These are phyloP conservation scores for Epithele typhae DNA, from an alignment of 768 basidiomycete genomes.

Conservation along the genomic window DNA sequence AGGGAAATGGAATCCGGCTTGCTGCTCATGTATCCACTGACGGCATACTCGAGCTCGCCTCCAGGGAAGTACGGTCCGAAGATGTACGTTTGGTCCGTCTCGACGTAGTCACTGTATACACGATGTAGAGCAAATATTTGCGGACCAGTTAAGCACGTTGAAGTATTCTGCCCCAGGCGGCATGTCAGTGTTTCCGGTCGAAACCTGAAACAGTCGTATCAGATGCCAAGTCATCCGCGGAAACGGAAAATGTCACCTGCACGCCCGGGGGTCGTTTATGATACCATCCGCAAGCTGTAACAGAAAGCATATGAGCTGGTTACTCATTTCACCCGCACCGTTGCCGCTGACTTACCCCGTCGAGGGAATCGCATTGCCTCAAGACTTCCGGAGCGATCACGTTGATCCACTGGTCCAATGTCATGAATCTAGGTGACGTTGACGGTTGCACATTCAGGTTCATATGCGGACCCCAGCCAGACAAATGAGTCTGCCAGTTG, in stretches of 20 bases:
- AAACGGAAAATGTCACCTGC: slow-evolving; percentile 1
- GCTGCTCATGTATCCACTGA: no score
- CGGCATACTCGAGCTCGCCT: slow-evolving; percentile 12
- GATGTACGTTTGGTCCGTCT: slow-evolving; percentile 17
- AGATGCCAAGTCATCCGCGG: no score
- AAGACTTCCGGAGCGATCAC: slow-evolving; percentile 26
- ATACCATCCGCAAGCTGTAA: slow-evolving; percentile 21
- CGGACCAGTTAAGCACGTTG: slow-evolving; percentile 18
- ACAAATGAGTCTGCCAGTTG: slow-evolving; percentile 17
- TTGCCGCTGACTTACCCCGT: slow-evolving; percentile 19
- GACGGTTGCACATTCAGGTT: slow-evolving; percentile 1
- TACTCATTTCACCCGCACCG: neutral
- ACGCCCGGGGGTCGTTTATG: slow-evolving; percentile 16
- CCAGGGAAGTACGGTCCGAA: slow-evolving; percentile 23
- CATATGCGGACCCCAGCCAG: slow-evolving; percentile 17
- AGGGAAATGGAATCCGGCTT: no score
- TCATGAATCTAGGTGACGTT: slow-evolving; percentile 19
- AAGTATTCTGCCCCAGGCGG: slow-evolving; percentile 12
- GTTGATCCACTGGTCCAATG: slow-evolving; percentile 16
- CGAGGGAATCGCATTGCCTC: slow-evolving; percentile 27
- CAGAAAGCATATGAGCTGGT: no score
- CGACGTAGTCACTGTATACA: slow-evolving; percentile 19
- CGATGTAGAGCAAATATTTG: slow-evolving; percentile 22
- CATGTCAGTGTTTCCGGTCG: slow-evolving; percentile 24
- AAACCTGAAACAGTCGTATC: slow-evolving; percentile 7